These are phyloP conservation scores for Plenodomus biglobosus DNA, from an alignment of 2,329 filamentous ascomycete species.

Conservation along the genomic window DNA sequence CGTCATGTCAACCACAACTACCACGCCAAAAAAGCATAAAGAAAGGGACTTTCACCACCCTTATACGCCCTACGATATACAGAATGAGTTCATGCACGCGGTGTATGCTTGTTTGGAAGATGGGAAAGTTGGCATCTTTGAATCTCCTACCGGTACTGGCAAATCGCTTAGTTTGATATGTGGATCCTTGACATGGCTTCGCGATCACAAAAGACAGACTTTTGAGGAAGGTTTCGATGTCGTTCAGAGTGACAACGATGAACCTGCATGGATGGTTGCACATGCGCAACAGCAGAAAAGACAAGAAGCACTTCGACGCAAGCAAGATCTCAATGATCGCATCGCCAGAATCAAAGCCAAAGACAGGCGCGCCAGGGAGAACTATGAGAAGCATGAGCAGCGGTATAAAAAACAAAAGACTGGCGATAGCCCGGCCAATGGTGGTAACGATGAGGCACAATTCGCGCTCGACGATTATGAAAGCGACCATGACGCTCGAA, in stretches of 20 bases:
- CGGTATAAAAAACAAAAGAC: slow-evolving; percentile 49
- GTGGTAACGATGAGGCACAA: slow-evolving; percentile 58
- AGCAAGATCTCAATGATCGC: slow-evolving; percentile 73
- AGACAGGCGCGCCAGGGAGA: slow-evolving; percentile 62
- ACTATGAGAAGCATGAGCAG: slow-evolving; percentile 51
- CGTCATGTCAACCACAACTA: background rate
- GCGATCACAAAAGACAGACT: slow-evolving; percentile 68
- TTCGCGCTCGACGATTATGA: slow-evolving; percentile 78
- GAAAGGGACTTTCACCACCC: slow-evolving; percentile 76
- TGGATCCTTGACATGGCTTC: slow-evolving; percentile 86
- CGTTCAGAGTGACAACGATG: slow-evolving; percentile 59
- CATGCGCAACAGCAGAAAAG: slow-evolving; percentile 70
- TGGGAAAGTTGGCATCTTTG: slow-evolving; percentile 82
- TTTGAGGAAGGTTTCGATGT: slow-evolving; percentile 58
- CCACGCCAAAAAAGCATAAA: slow-evolving; percentile 18
- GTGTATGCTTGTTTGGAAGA: slow-evolving; percentile 78
- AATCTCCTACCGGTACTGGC: slow-evolving; percentile 90
- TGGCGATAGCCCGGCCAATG: slow-evolving; percentile 5
- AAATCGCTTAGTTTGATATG: slow-evolving; percentile 94
- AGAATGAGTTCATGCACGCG: slow-evolving; percentile 82
- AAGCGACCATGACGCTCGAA: slow-evolving; percentile 58
- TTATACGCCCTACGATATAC: slow-evolving; percentile 83
- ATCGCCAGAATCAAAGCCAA: slow-evolving; percentile 64
- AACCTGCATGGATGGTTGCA: slow-evolving; percentile 83
- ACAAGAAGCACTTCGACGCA: slow-evolving; percentile 65